Percentiles rank a stretch among this genome's conserved stretches.
Evolutionary conservation across 306 rosid species (phyloP).

Genomic region (Mimosa pudica): DNA sequence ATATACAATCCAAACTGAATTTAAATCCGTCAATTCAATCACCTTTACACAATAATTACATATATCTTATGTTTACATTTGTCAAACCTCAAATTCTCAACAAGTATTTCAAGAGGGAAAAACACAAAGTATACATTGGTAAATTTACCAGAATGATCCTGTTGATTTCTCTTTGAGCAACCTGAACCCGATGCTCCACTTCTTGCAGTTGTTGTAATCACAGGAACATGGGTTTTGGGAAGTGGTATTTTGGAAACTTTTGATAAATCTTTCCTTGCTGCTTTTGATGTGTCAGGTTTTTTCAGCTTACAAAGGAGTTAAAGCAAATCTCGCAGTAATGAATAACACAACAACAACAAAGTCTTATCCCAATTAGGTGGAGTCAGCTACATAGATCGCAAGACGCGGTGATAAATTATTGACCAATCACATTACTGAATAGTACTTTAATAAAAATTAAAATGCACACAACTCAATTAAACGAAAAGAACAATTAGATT

Average conservation of each 20-base stretch:
- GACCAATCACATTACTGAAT: too few relatives aligned
- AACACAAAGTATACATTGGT: constrained; percentile 12
- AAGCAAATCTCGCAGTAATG: constrained; percentile 44
- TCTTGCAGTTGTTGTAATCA: constrained; percentile 42
- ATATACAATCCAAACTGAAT: constrained; percentile 32
- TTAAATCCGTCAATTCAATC: constrained; percentile 16
- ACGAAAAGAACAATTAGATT: constrained; percentile 8
- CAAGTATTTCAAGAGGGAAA: constrained; percentile 5
- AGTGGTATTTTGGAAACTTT: constrained; percentile 53
- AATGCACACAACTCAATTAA: constrained; percentile 22
- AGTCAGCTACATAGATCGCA: too few relatives aligned
- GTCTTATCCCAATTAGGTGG: too few relatives aligned
- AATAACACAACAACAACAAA: background rate
- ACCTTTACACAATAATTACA: constrained; percentile 1
- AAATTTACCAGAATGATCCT: constrained; percentile 53
- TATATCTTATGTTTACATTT: constrained; percentile 6
- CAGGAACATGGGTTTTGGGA: constrained; percentile 47
- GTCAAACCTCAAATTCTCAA: constrained; percentile 9
- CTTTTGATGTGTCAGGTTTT: constrained; percentile 55
- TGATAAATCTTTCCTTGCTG: constrained; percentile 46
- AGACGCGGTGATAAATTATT: too few relatives aligned
- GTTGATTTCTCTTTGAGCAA: constrained; percentile 58
- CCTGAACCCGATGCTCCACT: constrained; percentile 40
- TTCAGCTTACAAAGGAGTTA: constrained; percentile 62
- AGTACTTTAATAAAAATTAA: constrained; percentile 16